Evolutionary conservation across 768 basidiomycete genomes (phyloP).

Genomic region (Xerocomellus amylosporus): DNA sequence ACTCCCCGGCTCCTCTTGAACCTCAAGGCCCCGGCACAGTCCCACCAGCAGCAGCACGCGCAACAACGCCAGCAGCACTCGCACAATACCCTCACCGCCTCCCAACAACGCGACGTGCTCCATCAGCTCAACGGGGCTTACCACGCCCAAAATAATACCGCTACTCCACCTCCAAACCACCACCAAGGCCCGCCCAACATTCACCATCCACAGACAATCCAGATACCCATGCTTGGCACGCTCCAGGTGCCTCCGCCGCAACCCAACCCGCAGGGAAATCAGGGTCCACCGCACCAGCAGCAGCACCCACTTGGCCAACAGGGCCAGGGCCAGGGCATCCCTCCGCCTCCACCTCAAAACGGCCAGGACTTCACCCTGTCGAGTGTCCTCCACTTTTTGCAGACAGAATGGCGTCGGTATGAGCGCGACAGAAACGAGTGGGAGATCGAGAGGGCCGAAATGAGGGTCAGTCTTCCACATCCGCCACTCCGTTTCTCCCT

Average conservation of each 20-base stretch:
- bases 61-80: constrained; percentile 26
- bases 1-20: constrained; percentile 34
- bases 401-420: constrained; percentile 97
- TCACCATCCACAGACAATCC: constrained; percentile 43
- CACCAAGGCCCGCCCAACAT: constrained; percentile 32
- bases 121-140: constrained; percentile 31
- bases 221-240: constrained; percentile 70
- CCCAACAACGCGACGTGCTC: constrained; percentile 30
- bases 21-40: constrained; percentile 30
- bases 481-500: neutral
- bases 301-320: constrained; percentile 54
- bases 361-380: constrained; percentile 93
- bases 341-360: constrained; percentile 77
- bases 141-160: constrained; percentile 26
- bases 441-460: constrained; percentile 99
- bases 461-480: constrained; percentile 69
- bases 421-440: constrained; percentile 99
- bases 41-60: constrained; percentile 13
- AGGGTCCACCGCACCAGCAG: constrained; percentile 49
- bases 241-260: constrained; percentile 61
- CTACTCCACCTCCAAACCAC: constrained; percentile 9
- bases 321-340: constrained; percentile 54
- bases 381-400: constrained; percentile 92
- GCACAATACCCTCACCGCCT: constrained; percentile 26
- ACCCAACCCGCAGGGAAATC: constrained; percentile 34